Conservation (phyloP, 2,329 filamentous ascomycete genomes). For the Colletotrichum salicis region DNA sequence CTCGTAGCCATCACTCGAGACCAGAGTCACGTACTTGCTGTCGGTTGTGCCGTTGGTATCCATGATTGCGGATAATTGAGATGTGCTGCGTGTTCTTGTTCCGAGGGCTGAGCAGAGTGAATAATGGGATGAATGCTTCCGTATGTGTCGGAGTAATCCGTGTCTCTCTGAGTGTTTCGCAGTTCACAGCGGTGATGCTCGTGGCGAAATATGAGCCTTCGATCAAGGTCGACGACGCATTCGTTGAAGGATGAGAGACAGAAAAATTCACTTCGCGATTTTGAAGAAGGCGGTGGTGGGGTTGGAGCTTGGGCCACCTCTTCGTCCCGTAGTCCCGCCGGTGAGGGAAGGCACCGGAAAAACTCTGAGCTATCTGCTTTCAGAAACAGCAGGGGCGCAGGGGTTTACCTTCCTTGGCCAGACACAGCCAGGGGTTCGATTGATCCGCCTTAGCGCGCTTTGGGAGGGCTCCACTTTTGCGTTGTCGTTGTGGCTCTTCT, state of each 20-base stretch:
- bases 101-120: not conserved
- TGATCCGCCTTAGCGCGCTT: slow-evolving; percentile 26
- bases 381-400: not conserved
- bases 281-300: slow-evolving; percentile 32
- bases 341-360: slow-evolving; percentile 19
- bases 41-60: slow-evolving; percentile 28
- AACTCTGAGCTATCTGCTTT: slow-evolving; percentile 18
- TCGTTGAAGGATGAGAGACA: not conserved
- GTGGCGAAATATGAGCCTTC: slow-evolving; percentile 6
- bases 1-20: slow-evolving; percentile 80
- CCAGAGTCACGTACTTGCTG: slow-evolving; percentile 80
- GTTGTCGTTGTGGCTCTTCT: slow-evolving; percentile 22
- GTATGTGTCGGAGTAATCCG: not conserved
- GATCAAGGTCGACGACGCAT: slow-evolving; percentile 18
- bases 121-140: not conserved
- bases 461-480: not conserved
- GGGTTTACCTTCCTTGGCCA: slow-evolving; percentile 3
- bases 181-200: not conserved
- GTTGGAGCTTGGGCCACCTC: slow-evolving; percentile 23
- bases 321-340: not conserved
- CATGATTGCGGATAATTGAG: slow-evolving; percentile 4
- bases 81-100: not conserved
- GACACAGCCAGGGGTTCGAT: slow-evolving; percentile 16
- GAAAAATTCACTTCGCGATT: slow-evolving; percentile 33
- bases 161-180: not conserved